These are phyloP conservation scores for Zygoascus sp. DNA, from an alignment of 1,139 yeast species.

Conservation along the genomic window DNA sequence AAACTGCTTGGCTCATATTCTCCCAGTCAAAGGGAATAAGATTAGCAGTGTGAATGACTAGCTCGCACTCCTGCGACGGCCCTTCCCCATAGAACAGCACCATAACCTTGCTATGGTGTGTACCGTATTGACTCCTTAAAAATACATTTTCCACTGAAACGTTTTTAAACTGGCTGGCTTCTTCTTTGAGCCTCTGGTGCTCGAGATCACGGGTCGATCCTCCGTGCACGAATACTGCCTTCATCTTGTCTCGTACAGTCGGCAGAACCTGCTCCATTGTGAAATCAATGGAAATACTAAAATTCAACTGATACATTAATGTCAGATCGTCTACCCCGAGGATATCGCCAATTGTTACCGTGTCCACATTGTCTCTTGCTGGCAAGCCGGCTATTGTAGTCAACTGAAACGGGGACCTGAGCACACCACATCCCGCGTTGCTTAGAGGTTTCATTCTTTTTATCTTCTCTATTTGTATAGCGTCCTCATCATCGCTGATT, in stretches of 20 bases:
- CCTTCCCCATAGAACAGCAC: slow-evolving; percentile 26
- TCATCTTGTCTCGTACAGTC: slow-evolving; percentile 17
- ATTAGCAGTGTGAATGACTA: slow-evolving; percentile 37
- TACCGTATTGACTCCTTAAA: slow-evolving; percentile 26
- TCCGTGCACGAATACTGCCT: slow-evolving; percentile 29
- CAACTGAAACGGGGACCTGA: slow-evolving; percentile 11
- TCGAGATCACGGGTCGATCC: slow-evolving; percentile 12
- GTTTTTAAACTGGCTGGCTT: slow-evolving; percentile 16
- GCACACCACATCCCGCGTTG: neutral
- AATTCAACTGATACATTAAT: slow-evolving; percentile 32
- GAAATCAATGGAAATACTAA: slow-evolving; percentile 27
- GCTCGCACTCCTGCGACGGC: slow-evolving; percentile 21
- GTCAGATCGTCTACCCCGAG: slow-evolving; percentile 17
- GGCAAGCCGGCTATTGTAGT: slow-evolving; percentile 19
- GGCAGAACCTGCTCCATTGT: slow-evolving; percentile 26
- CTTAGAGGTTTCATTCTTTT: neutral
- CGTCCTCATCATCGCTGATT: slow-evolving; percentile 1
- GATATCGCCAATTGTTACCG: slow-evolving; percentile 21
- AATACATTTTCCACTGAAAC: slow-evolving; percentile 24
- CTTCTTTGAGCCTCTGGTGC: slow-evolving; percentile 11
- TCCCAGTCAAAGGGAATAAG: slow-evolving; percentile 34
- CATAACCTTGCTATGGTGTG: slow-evolving; percentile 38
- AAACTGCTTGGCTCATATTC: slow-evolving; percentile 33
- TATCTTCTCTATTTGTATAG: neutral
- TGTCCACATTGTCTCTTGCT: slow-evolving; percentile 19